These are phyloP conservation scores for Penicillium cinerascens DNA, from an alignment of 495 filamentous ascomycete species.

Conservation along the genomic window DNA sequence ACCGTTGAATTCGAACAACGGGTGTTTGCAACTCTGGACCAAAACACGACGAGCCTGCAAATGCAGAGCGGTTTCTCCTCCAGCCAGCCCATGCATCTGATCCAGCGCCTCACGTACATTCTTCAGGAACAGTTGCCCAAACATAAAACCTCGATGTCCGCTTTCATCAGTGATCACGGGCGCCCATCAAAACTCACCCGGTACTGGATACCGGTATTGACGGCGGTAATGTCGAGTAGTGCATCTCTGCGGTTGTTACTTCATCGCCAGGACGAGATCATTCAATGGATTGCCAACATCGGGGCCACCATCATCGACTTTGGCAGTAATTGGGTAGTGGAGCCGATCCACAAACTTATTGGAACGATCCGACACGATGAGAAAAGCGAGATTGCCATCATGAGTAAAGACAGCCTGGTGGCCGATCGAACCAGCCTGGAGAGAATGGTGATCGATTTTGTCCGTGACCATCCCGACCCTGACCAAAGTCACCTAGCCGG, in stretches of 20 bases:
- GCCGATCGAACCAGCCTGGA: slow-evolving; percentile 89
- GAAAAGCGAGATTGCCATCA: slow-evolving; percentile 87
- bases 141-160: slow-evolving; percentile 50
- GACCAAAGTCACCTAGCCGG: slow-evolving; percentile 46
- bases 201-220: slow-evolving; percentile 77
- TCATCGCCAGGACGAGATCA: slow-evolving; percentile 66
- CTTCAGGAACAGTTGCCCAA: slow-evolving; percentile 56
- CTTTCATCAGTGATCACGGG: slow-evolving; percentile 56
- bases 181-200: slow-evolving; percentile 72
- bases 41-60: slow-evolving; percentile 50
- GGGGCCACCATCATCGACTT: slow-evolving; percentile 80
- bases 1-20: slow-evolving; percentile 69
- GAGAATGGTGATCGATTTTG: slow-evolving; percentile 96
- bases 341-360: slow-evolving; percentile 76
- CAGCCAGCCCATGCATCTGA: slow-evolving; percentile 48
- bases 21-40: slow-evolving; percentile 60
- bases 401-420: slow-evolving; percentile 85
- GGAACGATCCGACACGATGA: slow-evolving; percentile 89
- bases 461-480: slow-evolving; percentile 64
- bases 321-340: slow-evolving; percentile 92
- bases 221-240: slow-evolving; percentile 66
- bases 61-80: slow-evolving; percentile 20
- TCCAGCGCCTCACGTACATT: slow-evolving; percentile 63
- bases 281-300: slow-evolving; percentile 71
- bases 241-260: slow-evolving; percentile 74